These are phyloP conservation scores for Plasmodium gallinaceum DNA, from an alignment of 169 alveolate genomes.

Conservation along the genomic window DNA sequence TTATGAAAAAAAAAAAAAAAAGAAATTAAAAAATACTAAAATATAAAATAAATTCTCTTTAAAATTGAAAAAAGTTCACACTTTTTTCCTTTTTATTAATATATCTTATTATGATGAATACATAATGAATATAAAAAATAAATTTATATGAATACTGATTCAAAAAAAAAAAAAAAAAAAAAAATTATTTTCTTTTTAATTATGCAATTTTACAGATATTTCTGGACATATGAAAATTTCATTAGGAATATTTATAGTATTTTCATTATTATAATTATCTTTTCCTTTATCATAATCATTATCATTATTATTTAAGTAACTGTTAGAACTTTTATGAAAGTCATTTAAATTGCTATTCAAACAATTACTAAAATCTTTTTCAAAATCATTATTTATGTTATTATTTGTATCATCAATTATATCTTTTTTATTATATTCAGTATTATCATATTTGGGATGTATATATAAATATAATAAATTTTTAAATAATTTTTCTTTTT, in stretches of 20 bases:
- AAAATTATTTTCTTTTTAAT: neutral
- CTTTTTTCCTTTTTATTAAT: too few relatives aligned
- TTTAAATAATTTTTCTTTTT: slow-evolving; percentile 49
- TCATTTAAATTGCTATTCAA: slow-evolving; percentile 9
- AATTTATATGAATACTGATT: neutral
- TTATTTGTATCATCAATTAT: neutral
- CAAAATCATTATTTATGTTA: slow-evolving; percentile 2
- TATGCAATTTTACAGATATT: slow-evolving; percentile 14
- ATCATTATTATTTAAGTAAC: slow-evolving; percentile 6
- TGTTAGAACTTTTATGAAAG: slow-evolving; percentile 10
- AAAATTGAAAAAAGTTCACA: neutral
- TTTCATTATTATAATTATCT: neutral
- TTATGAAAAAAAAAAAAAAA: too few relatives aligned
- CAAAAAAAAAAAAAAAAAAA: neutral
- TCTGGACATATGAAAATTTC: slow-evolving; percentile 68
- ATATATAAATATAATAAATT: slow-evolving; percentile 45
- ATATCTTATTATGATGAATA: too few relatives aligned
- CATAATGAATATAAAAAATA: neutral
- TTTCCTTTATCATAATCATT: slow-evolving; percentile 10
- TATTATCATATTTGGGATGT: slow-evolving; percentile 31
- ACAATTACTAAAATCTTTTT: neutral
- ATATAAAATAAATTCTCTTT: neutral
- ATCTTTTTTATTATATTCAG: neutral
- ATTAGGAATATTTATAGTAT: slow-evolving; percentile 31
- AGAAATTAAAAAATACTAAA: neutral